Base-by-base conservation (phyloP, 2,329 filamentous ascomycete species). In the Diaporthe helianthi region DNA sequence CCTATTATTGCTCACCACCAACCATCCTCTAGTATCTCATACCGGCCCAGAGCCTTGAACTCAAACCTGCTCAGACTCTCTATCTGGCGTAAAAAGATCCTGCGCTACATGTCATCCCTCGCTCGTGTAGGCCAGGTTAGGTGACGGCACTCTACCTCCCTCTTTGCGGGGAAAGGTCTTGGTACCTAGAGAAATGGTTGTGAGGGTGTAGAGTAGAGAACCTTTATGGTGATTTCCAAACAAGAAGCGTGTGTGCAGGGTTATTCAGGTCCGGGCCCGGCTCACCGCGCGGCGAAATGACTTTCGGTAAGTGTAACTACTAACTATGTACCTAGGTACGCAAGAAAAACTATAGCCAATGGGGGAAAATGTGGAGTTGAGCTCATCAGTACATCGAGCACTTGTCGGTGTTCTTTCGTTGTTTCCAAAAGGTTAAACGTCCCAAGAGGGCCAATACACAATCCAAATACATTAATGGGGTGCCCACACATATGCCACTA, bases 311-410 rank as follows among this genome's bases (percentile, higher is more conserved):
- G 31, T 33, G 19, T 9, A 13, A n/a, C n/a, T n/a, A n/a, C n/a
- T n/a, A n/a, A n/a, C n/a, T n/a, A n/a, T n/a, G n/a, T 9, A 9
- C 10, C 3, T 6, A 61, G 15, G 7, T 33, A 10, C 31, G 24
- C 26, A 22, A 41, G 3, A 3, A 7, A 22, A 19, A 10, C 2
- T 12, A 13, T 4, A n/a, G n/a, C n/a, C n/a, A 2, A 29, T 2
- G 0, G 2, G 5, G n/a, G 5, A n/a, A 24, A 1, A 41, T 24
- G 22, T 2, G 3, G 41, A 15, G 6, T 46, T 19, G 3, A 8
- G 24, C 55, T 33, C n/a, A 61, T 41, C 55, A 61, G 4, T 17
- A 47, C 5, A 41, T 41, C 12, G 55, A 61, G 55, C 55, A 61
- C 2, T 10, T 10, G 4, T 3, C 13, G 2, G 15, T 24, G 2